Percentiles rank a stretch among this genome's conserved stretches.
Evolutionary conservation across 2,329 filamentous ascomycete genomes (phyloP).

Genomic region (Epichloe coenophiala): DNA sequence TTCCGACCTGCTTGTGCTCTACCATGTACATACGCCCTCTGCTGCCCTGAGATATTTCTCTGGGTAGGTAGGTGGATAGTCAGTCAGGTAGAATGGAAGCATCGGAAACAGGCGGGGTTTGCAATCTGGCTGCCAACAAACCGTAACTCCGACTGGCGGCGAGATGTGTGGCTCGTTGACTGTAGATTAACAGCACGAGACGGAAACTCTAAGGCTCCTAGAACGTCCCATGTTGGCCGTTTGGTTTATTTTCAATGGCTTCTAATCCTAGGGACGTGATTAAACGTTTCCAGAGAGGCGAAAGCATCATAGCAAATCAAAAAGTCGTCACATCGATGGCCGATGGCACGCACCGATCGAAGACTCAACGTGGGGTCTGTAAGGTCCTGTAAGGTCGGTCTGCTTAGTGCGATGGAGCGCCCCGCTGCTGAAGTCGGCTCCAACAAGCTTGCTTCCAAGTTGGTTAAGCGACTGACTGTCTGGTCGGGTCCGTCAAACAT

Average conservation of each 20-base stretch:
- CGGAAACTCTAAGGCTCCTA: no score
- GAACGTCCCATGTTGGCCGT: no score
- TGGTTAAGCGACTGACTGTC: not conserved
- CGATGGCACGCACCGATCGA: not conserved
- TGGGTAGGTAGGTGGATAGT: no score
- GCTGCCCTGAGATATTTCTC: not conserved
- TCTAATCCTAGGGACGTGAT: not conserved
- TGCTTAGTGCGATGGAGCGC: not conserved
- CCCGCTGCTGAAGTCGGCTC: not conserved
- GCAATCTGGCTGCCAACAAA: not conserved
- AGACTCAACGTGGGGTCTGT: not conserved
- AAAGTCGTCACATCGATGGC: not conserved
- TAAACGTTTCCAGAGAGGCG: not conserved
- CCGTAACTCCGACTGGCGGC: not conserved
- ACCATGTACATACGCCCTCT: no score
- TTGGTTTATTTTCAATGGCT: no score
- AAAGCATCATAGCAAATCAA: not conserved
- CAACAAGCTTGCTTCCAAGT: no score
- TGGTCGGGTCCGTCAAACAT: not conserved
- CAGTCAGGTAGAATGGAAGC: not conserved
- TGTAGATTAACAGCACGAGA: not conserved
- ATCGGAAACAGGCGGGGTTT: not conserved
- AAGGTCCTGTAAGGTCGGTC: no score
- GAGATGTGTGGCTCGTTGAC: no score
- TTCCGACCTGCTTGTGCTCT: not conserved